Conservation (phyloP, 345 rosid genomes). For the Citrus maxima region DNA sequence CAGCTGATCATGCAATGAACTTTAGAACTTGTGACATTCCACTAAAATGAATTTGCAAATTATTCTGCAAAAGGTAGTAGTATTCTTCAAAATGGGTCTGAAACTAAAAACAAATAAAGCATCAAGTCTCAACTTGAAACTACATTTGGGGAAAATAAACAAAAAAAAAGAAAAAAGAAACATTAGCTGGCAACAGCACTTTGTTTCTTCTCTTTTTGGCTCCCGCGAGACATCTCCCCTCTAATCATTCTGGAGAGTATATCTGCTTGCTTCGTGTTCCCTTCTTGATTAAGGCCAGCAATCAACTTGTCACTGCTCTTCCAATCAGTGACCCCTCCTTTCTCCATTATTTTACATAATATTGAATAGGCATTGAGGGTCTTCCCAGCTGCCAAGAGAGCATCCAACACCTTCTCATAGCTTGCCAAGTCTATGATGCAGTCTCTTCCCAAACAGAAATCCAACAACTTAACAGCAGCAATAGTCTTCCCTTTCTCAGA, state of each 20-base stretch:
- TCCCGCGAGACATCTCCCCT: constrained; percentile 28
- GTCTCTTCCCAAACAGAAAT: constrained; percentile 72
- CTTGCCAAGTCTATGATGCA: constrained; percentile 50
- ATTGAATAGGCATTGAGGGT: constrained; percentile 86
- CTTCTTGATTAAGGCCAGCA: constrained; percentile 72
- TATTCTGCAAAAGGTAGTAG: neutral
- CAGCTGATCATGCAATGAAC: neutral
- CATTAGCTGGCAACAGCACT: constrained; percentile 15
- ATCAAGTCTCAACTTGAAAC: neutral
- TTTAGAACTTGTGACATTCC: neutral
- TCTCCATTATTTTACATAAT: constrained; percentile 74
- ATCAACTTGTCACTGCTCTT: constrained; percentile 67
- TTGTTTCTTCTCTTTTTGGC: constrained; percentile 41
- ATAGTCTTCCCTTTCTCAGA: constrained; percentile 84
- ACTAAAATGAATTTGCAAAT: neutral
- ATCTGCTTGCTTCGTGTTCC: constrained; percentile 89
- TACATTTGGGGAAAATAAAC: neutral
- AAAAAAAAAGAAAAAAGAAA: neutral
- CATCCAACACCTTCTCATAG: constrained; percentile 81
- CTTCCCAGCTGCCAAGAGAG: constrained; percentile 77
- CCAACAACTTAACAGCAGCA: constrained; percentile 75
- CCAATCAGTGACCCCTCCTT: constrained; percentile 68
- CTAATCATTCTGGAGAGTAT: constrained; percentile 70
- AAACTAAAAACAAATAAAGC: neutral
- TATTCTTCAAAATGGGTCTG: neutral